Evolutionary conservation across 495 filamentous ascomycete species (phyloP).

Genomic region (Tuber borchii): DNA sequence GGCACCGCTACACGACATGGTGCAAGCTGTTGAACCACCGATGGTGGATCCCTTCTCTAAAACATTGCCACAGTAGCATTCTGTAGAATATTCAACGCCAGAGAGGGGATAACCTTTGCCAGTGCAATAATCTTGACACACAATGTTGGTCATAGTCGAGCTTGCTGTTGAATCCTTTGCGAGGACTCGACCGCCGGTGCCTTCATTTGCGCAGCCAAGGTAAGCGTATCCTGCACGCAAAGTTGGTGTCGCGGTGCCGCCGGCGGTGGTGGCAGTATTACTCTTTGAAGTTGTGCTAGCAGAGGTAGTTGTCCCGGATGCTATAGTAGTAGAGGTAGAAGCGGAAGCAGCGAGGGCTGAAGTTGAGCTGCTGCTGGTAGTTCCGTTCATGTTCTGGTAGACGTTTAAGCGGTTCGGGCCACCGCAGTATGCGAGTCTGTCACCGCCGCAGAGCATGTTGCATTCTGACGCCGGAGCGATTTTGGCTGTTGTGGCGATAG

Average conservation of each 20-base stretch:
- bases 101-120: constrained; percentile 48
- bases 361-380: not conserved
- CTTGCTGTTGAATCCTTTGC: constrained; percentile 50
- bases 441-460: constrained; percentile 43
- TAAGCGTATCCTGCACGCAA: constrained; percentile 49
- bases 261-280: constrained; percentile 2
- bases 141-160: constrained; percentile 52
- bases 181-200: constrained; percentile 54
- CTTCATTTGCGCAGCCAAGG: constrained; percentile 58
- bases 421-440: constrained; percentile 45
- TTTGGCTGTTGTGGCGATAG: constrained; percentile 31
- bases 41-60: constrained; percentile 21
- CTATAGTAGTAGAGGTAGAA: not conserved
- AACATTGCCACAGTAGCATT: constrained; percentile 62
- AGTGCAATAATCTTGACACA: constrained; percentile 49
- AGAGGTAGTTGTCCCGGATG: not conserved
- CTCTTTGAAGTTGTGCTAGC: not conserved
- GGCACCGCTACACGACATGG: constrained; percentile 28
- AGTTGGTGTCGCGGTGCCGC: constrained; percentile 1
- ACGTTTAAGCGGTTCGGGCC: constrained; percentile 43
- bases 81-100: constrained; percentile 62
- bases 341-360: not conserved
- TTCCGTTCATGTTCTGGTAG: constrained; percentile 31
- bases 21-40: constrained; percentile 23
- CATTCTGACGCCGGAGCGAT: constrained; percentile 21